Evolutionary conservation across 345 rosid genomes (phyloP).

Genomic region (Sapria himalayana): DNA sequence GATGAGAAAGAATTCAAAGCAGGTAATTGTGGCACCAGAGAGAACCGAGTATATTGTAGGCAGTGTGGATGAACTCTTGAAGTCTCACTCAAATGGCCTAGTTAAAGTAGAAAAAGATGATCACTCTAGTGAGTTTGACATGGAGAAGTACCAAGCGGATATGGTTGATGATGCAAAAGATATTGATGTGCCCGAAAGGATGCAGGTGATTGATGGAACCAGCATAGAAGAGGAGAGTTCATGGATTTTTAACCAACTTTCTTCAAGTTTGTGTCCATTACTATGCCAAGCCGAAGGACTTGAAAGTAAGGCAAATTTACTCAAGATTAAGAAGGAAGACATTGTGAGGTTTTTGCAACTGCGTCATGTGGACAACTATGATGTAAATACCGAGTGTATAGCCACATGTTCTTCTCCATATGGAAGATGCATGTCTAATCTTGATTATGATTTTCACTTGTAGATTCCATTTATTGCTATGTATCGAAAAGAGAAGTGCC

Average conservation of each 20-base stretch:
- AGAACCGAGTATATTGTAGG: constrained; percentile 1
- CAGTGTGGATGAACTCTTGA: background rate
- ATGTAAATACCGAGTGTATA: constrained; percentile 5
- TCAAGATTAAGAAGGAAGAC: constrained; percentile 6
- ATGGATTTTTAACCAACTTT: constrained; percentile 6
- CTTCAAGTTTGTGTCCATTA: background rate
- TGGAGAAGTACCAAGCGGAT: constrained; percentile 1
- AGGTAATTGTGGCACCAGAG: background rate
- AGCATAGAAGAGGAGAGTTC: constrained; percentile 5
- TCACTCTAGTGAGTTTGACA: background rate
- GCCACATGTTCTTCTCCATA: background rate
- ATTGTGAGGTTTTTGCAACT: constrained; percentile 1
- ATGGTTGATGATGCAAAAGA: constrained; percentile 2
- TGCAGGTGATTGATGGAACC: constrained; percentile 4
- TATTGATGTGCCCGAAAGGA: constrained; percentile 4
- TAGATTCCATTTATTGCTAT: constrained; percentile 9
- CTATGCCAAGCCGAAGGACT: no score
- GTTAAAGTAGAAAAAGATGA: constrained; percentile 1
- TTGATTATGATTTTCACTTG: background rate
- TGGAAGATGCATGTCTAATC: background rate
- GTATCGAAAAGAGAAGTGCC: constrained; percentile 6
- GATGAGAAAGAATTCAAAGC: background rate
- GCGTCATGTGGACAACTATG: constrained; percentile 3
- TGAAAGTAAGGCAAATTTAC: background rate
- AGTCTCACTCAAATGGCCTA: background rate